Conservation (phyloP, 257 asterid species). For the Gynochthodes officinalis region DNA sequence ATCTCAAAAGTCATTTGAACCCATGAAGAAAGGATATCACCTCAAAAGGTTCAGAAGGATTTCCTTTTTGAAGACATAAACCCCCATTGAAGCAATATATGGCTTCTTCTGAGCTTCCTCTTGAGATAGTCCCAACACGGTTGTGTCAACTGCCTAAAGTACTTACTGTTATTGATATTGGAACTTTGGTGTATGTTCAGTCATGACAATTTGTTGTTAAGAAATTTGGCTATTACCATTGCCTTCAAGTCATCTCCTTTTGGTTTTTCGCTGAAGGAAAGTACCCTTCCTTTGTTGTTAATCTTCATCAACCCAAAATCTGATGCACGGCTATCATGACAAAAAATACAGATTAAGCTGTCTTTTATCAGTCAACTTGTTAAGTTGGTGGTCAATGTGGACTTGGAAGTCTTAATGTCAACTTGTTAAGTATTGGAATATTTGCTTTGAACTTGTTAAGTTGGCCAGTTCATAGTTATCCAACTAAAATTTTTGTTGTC, state of each 20-base stretch:
- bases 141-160: constrained; percentile 87
- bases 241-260: constrained; percentile 76
- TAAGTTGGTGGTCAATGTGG: not conserved
- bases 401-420: not conserved
- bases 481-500: not conserved
- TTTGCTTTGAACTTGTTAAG: not conserved
- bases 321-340: constrained; percentile 84
- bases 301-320: constrained; percentile 96
- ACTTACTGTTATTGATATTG: constrained; percentile 17
- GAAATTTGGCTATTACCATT: constrained; percentile 53
- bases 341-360: constrained; percentile 21
- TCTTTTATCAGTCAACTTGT: not conserved
- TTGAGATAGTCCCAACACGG: constrained; percentile 76
- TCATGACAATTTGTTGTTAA: constrained; percentile 9
- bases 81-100: constrained; percentile 98
- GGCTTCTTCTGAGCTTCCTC: constrained; percentile 92
- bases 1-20: not conserved
- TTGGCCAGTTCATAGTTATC: not conserved
- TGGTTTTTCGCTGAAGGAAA: constrained; percentile 83
- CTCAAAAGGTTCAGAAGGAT: constrained; percentile 85
- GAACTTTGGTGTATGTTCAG: constrained; percentile 4
- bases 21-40: constrained; percentile 26
- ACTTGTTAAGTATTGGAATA: too few relatives aligned
- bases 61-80: constrained; percentile 92
- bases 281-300: constrained; percentile 71